Evolutionary conservation across 2,329 filamentous ascomycete genomes (phyloP), one percentile per base, ranked within the genome.

Genomic region (Cordyceps tenuipes): DNA sequence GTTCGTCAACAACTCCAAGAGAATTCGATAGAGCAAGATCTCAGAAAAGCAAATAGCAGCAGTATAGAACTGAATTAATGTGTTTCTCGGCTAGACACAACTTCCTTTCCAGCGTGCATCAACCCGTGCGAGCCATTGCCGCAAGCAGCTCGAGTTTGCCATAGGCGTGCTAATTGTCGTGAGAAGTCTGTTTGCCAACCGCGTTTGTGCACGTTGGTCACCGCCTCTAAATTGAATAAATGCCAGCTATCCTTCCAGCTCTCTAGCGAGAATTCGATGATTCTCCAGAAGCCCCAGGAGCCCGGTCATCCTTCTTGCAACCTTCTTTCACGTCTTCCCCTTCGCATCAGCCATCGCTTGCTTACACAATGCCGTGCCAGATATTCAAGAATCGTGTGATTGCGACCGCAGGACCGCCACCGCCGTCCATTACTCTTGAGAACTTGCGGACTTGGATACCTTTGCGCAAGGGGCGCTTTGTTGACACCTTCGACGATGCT

Each of bases 1-100:
- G 4, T 99, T 99, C 73, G 79, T 97, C 46, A 82, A 83, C 69
- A 84, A 85, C 41, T 90, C 86, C 0, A 94, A 94, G 72, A 72
- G 74, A 36, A 76, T 83, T 61, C 74, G 78, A 68, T 82, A 77
- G 66, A 63, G 26, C 54, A 31, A 19, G 13, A 8, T 34, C n/a
- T 46, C 9, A 15, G 15, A 19, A 29, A 48, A 50, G 5, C 7
- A 43, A 54, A 49, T 29, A 41, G 23, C 52, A 41, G 23, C 52
- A 23, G 31, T 21, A 39, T 39, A 21, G 8, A 57, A 55, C 26
- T 48, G 23, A 15, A 48, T 39, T 5, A 12, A 46, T 21, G 2
- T 39, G 7, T 8, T 19, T 3, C n/a, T 39, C 26, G 4, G 19
- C 1, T 15, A 26, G 1, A 19, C 34, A 29, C 12, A 5, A 8